These are phyloP conservation scores for Sporothrix mexicana DNA, from an alignment of 2,329 filamentous ascomycete species.

Conservation along the genomic window DNA sequence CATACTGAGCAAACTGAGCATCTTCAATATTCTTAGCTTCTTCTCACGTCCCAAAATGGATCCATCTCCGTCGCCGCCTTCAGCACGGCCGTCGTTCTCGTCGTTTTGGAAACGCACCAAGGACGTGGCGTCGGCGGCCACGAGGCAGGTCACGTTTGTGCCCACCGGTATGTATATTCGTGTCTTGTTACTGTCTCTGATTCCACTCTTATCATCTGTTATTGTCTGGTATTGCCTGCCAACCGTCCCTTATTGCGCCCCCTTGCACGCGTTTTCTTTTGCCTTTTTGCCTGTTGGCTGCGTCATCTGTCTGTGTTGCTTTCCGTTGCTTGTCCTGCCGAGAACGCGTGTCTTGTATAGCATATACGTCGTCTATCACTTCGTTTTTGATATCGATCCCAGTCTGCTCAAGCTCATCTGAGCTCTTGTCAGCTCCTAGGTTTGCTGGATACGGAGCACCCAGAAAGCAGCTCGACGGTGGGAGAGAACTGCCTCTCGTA, in stretches of 20 bases:
- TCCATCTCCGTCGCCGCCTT: conserved; percentile 15
- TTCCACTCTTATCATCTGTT: too few species aligned
- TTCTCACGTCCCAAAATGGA: conserved; percentile 21
- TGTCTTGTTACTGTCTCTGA: conserved; percentile 22
- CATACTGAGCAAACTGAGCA: background rate
- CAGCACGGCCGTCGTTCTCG: conserved; percentile 53
- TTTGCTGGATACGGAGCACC: background rate
- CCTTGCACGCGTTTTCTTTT: background rate
- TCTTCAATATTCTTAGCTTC: background rate
- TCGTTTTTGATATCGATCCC: background rate
- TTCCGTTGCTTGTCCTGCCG: background rate
- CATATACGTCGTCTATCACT: background rate
- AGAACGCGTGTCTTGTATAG: background rate
- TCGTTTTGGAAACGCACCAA: conserved; percentile 55
- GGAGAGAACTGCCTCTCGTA: background rate
- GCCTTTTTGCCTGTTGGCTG: background rate
- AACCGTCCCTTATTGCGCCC: background rate
- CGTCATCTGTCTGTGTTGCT: background rate
- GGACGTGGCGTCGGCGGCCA: conserved; percentile 43
- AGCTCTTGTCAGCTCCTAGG: background rate
- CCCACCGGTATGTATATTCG: conserved; percentile 38
- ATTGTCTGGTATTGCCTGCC: background rate
- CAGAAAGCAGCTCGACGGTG: background rate
- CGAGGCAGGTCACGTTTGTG: conserved; percentile 47
- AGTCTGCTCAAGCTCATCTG: background rate